These are phyloP conservation scores for Geotrichum macrosporum DNA, from an alignment of 1,139 yeast species.

Conservation along the genomic window DNA sequence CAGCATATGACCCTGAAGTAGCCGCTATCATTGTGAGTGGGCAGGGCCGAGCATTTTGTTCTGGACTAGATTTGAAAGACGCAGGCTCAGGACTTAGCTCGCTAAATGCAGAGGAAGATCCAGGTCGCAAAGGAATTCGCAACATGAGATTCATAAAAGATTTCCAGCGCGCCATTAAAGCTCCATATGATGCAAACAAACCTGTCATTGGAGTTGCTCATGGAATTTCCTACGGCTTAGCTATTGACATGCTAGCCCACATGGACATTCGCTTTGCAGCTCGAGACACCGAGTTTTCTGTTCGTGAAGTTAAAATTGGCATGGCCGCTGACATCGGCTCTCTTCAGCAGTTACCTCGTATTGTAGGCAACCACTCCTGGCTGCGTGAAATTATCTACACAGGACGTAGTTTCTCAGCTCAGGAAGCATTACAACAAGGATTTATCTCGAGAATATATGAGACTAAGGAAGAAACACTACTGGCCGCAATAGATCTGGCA, in stretches of 20 bases:
- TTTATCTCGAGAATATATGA: constrained; percentile 49
- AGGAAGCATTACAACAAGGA: constrained; percentile 57
- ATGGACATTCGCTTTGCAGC: constrained; percentile 57
- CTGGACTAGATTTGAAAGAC: constrained; percentile 56
- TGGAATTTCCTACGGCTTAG: constrained; percentile 56
- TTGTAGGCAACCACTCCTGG: constrained; percentile 56
- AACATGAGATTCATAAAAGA: constrained; percentile 40
- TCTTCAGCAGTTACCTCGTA: constrained; percentile 59
- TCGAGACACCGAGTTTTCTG: constrained; percentile 51
- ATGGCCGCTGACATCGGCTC: constrained; percentile 79
- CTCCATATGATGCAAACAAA: constrained; percentile 34
- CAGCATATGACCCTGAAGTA: constrained; percentile 47
- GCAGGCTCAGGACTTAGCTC: not conserved
- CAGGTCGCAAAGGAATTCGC: constrained; percentile 38
- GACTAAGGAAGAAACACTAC: constrained; percentile 49
- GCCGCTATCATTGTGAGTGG: constrained; percentile 58
- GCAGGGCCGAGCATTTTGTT: constrained; percentile 54
- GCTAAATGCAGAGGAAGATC: constrained; percentile 33
- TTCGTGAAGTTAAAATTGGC: constrained; percentile 70
- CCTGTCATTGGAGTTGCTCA: constrained; percentile 48
- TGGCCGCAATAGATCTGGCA: constrained; percentile 51
- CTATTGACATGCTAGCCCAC: constrained; percentile 60
- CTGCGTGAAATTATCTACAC: constrained; percentile 61
- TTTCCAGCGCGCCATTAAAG: constrained; percentile 53
- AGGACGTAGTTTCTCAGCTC: constrained; percentile 53